Percentiles rank a stretch among this genome's conserved stretches.
Evolutionary conservation across 2,329 filamentous ascomycete genomes (phyloP).

Genomic region (Diaporthe capsici): DNA sequence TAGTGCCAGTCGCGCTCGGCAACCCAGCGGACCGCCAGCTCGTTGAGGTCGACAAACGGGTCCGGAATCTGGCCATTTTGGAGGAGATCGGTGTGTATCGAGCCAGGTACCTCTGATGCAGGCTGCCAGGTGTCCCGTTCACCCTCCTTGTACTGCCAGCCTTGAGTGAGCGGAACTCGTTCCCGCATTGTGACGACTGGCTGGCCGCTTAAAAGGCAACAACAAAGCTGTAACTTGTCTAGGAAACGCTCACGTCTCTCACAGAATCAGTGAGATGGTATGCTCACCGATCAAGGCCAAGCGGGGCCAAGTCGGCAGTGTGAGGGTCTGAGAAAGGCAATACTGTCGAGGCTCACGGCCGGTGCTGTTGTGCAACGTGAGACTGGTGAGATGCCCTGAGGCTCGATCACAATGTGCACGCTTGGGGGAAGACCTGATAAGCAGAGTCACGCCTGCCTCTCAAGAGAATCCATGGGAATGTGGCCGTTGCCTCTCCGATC

Average conservation of each 20-base stretch:
- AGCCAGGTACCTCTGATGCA: slow-evolving; percentile 75
- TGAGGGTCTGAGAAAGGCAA: not conserved
- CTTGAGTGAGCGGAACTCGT: slow-evolving; percentile 64
- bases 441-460: not conserved
- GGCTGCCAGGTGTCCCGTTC: slow-evolving; percentile 67
- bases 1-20: slow-evolving; percentile 81
- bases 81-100: slow-evolving; percentile 76
- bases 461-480: not conserved
- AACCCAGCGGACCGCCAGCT: slow-evolving; percentile 81
- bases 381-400: not conserved
- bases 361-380: too few relatives aligned
- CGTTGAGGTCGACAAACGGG: slow-evolving; percentile 82
- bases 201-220: not conserved
- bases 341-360: not conserved
- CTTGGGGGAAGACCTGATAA: not conserved
- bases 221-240: not conserved
- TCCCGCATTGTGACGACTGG: slow-evolving; percentile 50
- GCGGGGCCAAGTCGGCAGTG: not conserved
- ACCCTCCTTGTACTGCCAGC: slow-evolving; percentile 73
- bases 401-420: not conserved
- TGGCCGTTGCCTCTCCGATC: not conserved
- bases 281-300: too few relatives aligned
- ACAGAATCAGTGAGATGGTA: too few relatives aligned
- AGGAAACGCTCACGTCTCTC: not conserved
- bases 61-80: slow-evolving; percentile 75